Conservation (phyloP, 108 stramenopile genomes). For the Discostella stelligeroides region DNA sequence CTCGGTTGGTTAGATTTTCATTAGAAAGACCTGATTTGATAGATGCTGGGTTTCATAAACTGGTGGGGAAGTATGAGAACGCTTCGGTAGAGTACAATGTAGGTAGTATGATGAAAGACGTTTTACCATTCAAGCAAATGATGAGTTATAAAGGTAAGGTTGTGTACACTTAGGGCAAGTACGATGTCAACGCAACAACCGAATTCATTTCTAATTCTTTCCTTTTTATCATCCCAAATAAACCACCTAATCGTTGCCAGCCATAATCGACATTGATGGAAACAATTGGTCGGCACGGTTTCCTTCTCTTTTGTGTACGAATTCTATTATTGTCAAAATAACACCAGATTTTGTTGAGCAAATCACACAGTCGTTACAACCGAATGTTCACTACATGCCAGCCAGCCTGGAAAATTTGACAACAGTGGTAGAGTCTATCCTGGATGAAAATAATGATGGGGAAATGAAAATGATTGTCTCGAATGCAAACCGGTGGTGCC, state of each 20-base stretch:
- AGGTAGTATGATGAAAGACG: conserved; percentile 17
- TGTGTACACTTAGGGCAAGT: background rate
- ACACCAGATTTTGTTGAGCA: conserved; percentile 56
- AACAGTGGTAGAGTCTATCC: conserved; percentile 25
- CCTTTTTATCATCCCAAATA: background rate
- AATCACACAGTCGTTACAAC: conserved; percentile 30
- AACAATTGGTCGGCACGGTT: conserved; percentile 59
- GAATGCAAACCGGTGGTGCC: conserved; percentile 57
- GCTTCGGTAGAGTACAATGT: background rate
- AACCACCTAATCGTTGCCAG: conserved; percentile 4
- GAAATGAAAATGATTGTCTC: conserved; percentile 38
- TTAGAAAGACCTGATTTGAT: conserved; percentile 35
- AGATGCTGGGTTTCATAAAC: conserved; percentile 46
- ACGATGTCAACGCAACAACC: background rate
- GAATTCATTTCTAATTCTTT: background rate
- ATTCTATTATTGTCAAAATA: conserved; percentile 60
- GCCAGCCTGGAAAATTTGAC: conserved; percentile 44
- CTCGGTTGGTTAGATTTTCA: conserved; percentile 20
- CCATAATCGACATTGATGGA: conserved; percentile 63
- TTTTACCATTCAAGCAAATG: conserved; percentile 43
- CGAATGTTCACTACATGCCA: conserved; percentile 56
- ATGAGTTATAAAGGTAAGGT: conserved; percentile 46
- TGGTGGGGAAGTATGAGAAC: conserved; percentile 35
- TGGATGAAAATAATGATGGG: conserved; percentile 33
- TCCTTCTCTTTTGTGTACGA: conserved; percentile 48